A percentile compares a stretch with the other conserved stretches of the same genome.
Evolutionary conservation across 1,284 basidiomycete genomes (phyloP).

Genomic region (Ceratobasidium theobromae): DNA sequence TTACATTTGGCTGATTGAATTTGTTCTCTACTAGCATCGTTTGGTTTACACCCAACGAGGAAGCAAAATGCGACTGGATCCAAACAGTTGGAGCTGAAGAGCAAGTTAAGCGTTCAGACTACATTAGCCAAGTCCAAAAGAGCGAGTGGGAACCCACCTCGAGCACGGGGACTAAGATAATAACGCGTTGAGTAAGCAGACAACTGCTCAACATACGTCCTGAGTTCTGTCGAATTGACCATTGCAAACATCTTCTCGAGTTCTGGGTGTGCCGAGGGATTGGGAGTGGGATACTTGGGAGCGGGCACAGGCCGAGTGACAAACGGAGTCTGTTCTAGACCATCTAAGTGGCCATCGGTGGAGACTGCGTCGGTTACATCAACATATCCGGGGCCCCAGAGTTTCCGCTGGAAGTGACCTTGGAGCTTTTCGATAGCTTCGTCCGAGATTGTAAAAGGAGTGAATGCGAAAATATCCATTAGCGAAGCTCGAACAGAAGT

Average conservation of each 20-base stretch:
- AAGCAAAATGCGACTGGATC: constrained; percentile 32
- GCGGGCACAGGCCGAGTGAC: background rate
- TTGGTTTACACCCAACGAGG: constrained; percentile 10
- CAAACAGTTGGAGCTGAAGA: constrained; percentile 10
- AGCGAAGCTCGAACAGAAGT: background rate
- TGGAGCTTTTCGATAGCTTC: constrained; percentile 13
- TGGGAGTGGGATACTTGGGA: constrained; percentile 28
- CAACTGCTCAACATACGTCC: constrained; percentile 26
- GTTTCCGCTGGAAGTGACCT: constrained; percentile 9
- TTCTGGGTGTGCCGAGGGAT: constrained; percentile 33
- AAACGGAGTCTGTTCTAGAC: background rate
- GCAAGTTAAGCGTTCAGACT: background rate
- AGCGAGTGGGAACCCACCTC: constrained; percentile 31
- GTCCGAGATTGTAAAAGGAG: constrained; percentile 9
- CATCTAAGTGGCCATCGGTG: background rate
- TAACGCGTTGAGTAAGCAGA: constrained; percentile 34
- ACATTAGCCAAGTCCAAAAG: background rate
- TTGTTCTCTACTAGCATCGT: constrained; percentile 13
- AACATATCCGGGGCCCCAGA: constrained; percentile 31
- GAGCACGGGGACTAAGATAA: constrained; percentile 31
- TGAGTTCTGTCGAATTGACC: constrained; percentile 31
- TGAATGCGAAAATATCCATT: background rate
- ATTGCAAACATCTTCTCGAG: constrained; percentile 28
- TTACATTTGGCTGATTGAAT: constrained; percentile 58
- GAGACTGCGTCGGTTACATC: constrained; percentile 23